These are phyloP conservation scores for Verticillium longisporum DNA, from an alignment of 2,329 filamentous ascomycete species.

Conservation along the genomic window DNA sequence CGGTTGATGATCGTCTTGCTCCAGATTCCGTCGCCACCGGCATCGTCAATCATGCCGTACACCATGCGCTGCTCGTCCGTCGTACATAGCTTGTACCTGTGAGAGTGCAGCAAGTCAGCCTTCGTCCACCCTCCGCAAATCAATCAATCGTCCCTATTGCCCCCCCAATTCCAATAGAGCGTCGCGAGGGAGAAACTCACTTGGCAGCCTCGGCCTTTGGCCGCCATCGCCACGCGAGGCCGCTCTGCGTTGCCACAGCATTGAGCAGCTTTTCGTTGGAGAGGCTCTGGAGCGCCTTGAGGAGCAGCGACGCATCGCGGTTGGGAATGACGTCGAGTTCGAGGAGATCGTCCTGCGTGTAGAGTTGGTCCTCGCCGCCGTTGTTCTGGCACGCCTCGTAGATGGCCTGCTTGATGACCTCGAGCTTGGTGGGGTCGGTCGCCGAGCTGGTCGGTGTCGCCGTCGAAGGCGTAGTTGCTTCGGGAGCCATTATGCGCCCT, in stretches of 20 bases:
- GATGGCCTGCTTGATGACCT: slow-evolving; percentile 47
- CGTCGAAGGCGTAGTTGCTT: slow-evolving; percentile 9
- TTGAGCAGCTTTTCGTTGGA: slow-evolving; percentile 55
- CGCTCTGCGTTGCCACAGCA: slow-evolving; percentile 33
- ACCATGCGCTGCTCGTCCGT: slow-evolving; percentile 76
- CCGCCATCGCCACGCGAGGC: slow-evolving; percentile 51
- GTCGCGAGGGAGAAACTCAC: slow-evolving; percentile 29
- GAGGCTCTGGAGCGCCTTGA: slow-evolving; percentile 49
- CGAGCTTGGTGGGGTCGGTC: slow-evolving; percentile 31
- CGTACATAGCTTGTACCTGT: slow-evolving; percentile 50
- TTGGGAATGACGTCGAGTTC: slow-evolving; percentile 51
- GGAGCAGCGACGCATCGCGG: slow-evolving; percentile 45
- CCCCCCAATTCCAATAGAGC: neutral
- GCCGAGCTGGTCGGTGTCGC: slow-evolving; percentile 3
- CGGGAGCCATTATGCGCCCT: neutral
- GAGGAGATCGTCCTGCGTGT: slow-evolving; percentile 52
- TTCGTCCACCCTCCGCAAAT: neutral
- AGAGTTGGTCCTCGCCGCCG: slow-evolving; percentile 39
- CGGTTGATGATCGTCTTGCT: slow-evolving; percentile 74
- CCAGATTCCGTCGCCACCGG: slow-evolving; percentile 84
- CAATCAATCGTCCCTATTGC: too few relatives aligned
- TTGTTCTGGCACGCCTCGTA: slow-evolving; percentile 49
- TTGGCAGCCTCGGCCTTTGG: slow-evolving; percentile 55
- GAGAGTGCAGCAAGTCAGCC: neutral
- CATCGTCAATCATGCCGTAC: slow-evolving; percentile 82